Evolutionary conservation across 2,329 filamentous ascomycete genomes (phyloP).

Genomic region (Neurospora crassa): DNA sequence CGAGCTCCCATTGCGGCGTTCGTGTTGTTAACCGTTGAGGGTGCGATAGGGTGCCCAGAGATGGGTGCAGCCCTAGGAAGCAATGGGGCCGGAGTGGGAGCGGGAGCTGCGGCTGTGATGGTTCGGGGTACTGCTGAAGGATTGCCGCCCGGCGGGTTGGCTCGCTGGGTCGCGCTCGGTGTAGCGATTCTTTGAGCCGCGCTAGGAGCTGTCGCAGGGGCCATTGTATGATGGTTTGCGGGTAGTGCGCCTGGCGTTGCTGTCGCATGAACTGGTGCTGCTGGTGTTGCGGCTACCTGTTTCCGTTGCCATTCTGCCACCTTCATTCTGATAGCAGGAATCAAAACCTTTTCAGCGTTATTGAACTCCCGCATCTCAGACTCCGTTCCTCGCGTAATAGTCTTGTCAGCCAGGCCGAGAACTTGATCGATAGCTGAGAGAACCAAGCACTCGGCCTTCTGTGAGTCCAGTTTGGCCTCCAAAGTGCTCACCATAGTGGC

Average conservation of each 20-base stretch:
- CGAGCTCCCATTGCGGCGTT: background rate
- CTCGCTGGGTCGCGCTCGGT: background rate
- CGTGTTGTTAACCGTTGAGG: background rate
- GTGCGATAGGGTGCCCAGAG: background rate
- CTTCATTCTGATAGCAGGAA: constrained; percentile 16
- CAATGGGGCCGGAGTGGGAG: background rate
- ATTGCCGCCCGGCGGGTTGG: background rate
- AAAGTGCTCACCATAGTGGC: constrained; percentile 34
- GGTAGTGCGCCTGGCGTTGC: background rate
- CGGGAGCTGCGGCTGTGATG: background rate
- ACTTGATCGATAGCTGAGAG: constrained; percentile 42
- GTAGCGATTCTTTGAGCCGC: background rate
- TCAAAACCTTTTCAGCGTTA: constrained; percentile 24
- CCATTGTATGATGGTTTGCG: background rate
- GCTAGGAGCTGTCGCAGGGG: background rate
- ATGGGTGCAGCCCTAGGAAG: background rate
- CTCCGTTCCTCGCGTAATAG: constrained; percentile 22
- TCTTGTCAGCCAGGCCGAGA: constrained; percentile 36
- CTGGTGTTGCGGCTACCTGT: background rate
- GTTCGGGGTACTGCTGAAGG: background rate
- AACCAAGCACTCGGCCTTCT: constrained; percentile 35
- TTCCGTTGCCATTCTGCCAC: constrained; percentile 6
- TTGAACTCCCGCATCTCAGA: constrained; percentile 21
- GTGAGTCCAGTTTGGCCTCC: constrained; percentile 28
- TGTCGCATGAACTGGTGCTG: background rate